phyloP scores from a whole-genome alignment of 2,329 filamentous ascomycete genomes.

The Colletotrichum melonis region DNA sequence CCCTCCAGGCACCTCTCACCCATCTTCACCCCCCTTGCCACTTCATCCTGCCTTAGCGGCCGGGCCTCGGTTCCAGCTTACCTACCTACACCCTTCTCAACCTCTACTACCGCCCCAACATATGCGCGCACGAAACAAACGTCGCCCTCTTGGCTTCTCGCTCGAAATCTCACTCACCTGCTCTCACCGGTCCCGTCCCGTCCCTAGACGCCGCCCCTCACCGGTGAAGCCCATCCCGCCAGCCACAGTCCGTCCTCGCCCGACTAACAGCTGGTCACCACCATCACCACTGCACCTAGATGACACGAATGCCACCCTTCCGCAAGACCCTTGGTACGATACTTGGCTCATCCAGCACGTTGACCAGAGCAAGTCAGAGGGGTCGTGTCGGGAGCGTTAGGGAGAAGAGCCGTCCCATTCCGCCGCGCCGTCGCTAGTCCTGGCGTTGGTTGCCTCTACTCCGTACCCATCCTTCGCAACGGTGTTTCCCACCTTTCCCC shows the following conservation, averaged over 20 bases:
- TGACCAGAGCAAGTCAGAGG: not conserved
- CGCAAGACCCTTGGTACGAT: not conserved
- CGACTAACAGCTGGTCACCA: not conserved
- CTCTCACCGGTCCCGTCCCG: conserved; percentile 33
- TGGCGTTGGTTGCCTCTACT: not conserved
- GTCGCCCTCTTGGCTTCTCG: not conserved
- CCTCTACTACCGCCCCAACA: not conserved
- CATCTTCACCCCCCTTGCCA: not conserved
- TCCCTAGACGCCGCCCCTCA: conserved; percentile 33
- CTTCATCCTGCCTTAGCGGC: not conserved
- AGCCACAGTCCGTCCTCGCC: conserved; percentile 14
- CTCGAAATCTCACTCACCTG: conserved; percentile 21
- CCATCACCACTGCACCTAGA: conserved; percentile 4
- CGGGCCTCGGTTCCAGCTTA: conserved; percentile 16
- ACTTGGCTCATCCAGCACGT: not conserved
- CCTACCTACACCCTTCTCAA: not conserved
- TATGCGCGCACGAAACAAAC: not conserved
- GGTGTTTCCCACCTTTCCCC: not conserved
- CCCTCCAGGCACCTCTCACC: not conserved
- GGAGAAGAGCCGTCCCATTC: conserved; percentile 32
- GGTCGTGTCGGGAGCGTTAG: conserved; percentile 26
- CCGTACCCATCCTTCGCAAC: not conserved
- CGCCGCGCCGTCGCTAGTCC: conserved; percentile 10
- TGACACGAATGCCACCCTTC: not conserved
- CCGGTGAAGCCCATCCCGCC: conserved; percentile 29